Evolutionary conservation across 768 basidiomycete genomes (phyloP), one percentile per base, ranked within the genome.

Genomic region (Lactifluus piperatus): DNA sequence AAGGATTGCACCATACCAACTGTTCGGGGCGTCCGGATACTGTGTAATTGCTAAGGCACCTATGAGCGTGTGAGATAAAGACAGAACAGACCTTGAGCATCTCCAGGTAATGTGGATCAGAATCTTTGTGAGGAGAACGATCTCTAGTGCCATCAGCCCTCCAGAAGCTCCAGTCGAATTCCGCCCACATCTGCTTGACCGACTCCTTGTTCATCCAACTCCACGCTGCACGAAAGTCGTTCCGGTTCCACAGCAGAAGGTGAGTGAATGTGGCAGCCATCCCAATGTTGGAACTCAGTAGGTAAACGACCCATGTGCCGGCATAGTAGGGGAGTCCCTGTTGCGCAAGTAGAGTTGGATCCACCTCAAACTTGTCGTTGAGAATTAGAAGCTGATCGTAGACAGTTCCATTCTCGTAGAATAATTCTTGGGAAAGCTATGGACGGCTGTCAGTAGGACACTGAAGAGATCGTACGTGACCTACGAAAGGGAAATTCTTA

Each of bases 21-120:
- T 68, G 24, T 71, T 63, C 3, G 69, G 71, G 14, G 51, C 64
- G 22, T 76, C 73, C 11, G 69, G 65, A 58, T 76, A 75, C 73
- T 74, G 34, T 4, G 36, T 1, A 22, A 13, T 5, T 5, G 36
- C 46, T 18, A 41, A 54, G 26, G 6, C 30, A 18, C 13, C 41
- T n/a, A 11, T 29, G 24, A n/a, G 11, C 2, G 5, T 39, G 16
- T 14, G 6, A 5, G 16, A 50, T 30, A 16, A 20, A 53, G 29
- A 22, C 10, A 39, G 47, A 3, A 54, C 66, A 56, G 27, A 74
- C 77, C 72, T 79, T 79, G n/a, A 79, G 70, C 78, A 79, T 79
- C 62, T 79, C 73, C n/a, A 68, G 69, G 62, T 79, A 79, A 64
- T 79, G 78, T 4, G 78, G 78, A 55, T 79, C 78, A 7, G 77